These are phyloP conservation scores for Penicillium sp. DNA, from an alignment of 2,329 filamentous ascomycete species.

Conservation along the genomic window DNA sequence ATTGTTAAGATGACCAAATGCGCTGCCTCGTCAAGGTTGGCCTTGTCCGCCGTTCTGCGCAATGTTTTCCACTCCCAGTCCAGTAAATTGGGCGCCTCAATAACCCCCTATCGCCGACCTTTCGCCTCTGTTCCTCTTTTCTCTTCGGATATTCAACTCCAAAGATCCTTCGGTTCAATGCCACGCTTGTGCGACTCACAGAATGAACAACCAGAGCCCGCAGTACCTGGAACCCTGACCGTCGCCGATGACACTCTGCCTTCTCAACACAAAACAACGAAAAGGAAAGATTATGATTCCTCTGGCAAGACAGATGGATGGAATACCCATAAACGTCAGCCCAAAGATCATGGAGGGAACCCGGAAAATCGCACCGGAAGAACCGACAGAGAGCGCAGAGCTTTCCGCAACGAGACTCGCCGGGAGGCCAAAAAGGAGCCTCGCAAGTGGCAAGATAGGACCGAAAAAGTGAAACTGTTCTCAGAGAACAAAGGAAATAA, in stretches of 20 bases:
- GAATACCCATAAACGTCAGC: not conserved
- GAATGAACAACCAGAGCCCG: not conserved
- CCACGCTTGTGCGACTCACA: not conserved
- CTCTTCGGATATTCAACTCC: not conserved
- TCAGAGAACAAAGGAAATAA: constrained; percentile 25
- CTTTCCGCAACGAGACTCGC: constrained; percentile 7
- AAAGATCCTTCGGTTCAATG: not conserved
- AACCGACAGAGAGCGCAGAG: constrained; percentile 6
- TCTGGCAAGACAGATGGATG: not conserved
- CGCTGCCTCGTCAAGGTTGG: constrained; percentile 23
- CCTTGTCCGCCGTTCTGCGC: constrained; percentile 24
- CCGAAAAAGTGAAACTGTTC: constrained; percentile 5
- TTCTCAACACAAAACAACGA: not conserved
- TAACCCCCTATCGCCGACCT: not conserved
- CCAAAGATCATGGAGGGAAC: not conserved
- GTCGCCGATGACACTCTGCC: not conserved
- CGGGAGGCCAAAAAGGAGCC: not conserved
- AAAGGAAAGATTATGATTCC: not conserved
- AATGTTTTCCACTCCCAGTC: constrained; percentile 24
- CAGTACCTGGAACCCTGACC: not conserved
- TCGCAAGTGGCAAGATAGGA: constrained; percentile 9
- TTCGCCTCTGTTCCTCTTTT: constrained; percentile 2
- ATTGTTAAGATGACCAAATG: constrained; percentile 23
- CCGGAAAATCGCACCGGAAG: not conserved
- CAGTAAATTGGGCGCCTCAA: constrained; percentile 7